A percentile compares a stretch with the other conserved stretches of the same genome.
Evolutionary conservation across 306 rosid species (phyloP).

Genomic region (Glycine tomentella): DNA sequence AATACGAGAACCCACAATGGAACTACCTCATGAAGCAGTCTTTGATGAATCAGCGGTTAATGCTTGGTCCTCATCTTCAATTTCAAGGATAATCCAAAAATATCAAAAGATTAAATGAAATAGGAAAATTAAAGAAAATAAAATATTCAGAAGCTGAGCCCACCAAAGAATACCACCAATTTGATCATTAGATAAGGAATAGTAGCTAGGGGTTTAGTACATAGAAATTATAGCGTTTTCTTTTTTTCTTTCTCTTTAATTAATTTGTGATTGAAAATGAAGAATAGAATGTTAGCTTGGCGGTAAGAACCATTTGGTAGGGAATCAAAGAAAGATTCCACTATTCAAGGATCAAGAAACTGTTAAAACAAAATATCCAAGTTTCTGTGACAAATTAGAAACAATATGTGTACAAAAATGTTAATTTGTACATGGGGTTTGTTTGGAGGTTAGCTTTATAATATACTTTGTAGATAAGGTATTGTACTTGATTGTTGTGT

Average conservation of each 20-base stretch:
- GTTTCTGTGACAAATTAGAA: conserved; percentile 38
- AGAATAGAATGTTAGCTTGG: conserved; percentile 30
- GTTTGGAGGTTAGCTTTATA: conserved; percentile 47
- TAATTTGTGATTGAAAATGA: conserved; percentile 31
- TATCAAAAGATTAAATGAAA: background rate
- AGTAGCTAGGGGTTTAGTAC: background rate
- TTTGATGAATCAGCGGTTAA: conserved; percentile 57
- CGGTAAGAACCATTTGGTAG: conserved; percentile 15
- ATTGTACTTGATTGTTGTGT: conserved; percentile 34
- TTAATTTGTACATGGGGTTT: conserved; percentile 45
- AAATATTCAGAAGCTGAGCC: conserved; percentile 38
- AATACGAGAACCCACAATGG: conserved; percentile 53
- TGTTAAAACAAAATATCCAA: conserved; percentile 29
- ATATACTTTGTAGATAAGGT: conserved; percentile 54
- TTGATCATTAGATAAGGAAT: conserved; percentile 37
- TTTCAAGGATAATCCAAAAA: conserved; percentile 49
- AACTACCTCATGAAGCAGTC: conserved; percentile 54
- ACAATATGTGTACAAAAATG: conserved; percentile 47
- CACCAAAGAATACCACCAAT: conserved; percentile 31
- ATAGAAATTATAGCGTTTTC: conserved; percentile 5
- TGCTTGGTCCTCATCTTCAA: conserved; percentile 60
- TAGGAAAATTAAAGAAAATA: background rate
- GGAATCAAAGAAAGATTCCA: conserved; percentile 46
- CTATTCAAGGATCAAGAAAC: conserved; percentile 39
- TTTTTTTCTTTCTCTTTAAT: background rate